Base-by-base conservation (phyloP, 306 rosid species). In the Trifolium fragiferum region DNA sequence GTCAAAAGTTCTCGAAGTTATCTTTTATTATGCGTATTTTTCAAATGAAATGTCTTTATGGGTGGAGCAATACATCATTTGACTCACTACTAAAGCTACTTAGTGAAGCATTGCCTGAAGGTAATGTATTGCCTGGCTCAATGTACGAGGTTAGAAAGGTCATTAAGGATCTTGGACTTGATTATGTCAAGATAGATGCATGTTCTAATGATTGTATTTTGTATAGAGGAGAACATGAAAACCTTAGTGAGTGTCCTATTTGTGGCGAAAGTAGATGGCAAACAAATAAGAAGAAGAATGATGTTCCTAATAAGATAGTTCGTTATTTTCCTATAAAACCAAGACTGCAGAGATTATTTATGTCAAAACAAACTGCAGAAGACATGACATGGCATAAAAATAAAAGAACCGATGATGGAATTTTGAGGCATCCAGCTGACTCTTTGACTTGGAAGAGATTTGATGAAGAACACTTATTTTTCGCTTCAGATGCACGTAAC, bases 161-260 rank as follows among this genome's bases (percentile, higher is more conserved):
- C 37, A 18, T 63, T 4, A 63, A 18, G 68, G 68, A 16, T 37
- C 68, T 63, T 37, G 68, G 49, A 63, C 68, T 63, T 63, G 49
- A 63, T 63, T 63, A 63, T 63, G 49, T 35, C 4, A 63, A 63
- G 49, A 63, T 37, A 63, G 30, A 63, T 63, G 47, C 68, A 35
- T 63, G 68, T 4, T 15, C 8, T 38, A 37, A 37, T 63, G 49
- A 62, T 11, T 63, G 13, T 18, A 37, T 30, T 30, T 59, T 59
- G 66, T 30, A 25, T 30, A 23, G 40, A 18, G 49, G 30, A 60
- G 16, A 30, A 15, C 1, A 63, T 3, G 46, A n/a, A 59, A 59
- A 27, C 23, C 38, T 59, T 23, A 30, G 30, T 5, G 40, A 59
- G 8, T 59, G 18, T 23, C 40, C 40, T 59, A 59, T 12, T 59